A percentile compares a stretch with the other conserved stretches of the same genome.
Conservation (phyloP, 2,329 filamentous ascomycete species). For the Aureobasidium namibiae region DNA sequence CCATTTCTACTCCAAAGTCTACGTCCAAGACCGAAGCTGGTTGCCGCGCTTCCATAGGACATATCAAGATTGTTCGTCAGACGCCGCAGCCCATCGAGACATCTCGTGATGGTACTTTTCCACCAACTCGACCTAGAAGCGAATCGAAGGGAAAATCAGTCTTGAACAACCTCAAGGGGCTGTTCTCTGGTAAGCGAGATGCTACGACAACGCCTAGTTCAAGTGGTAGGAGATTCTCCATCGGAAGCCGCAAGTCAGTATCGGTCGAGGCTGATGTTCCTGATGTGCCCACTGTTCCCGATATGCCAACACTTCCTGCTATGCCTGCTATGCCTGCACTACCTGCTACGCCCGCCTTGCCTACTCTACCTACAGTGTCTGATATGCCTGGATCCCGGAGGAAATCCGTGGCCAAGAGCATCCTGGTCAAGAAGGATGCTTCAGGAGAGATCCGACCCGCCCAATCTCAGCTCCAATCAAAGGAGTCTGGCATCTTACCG, state of each 20-base stretch:
- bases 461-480: background rate
- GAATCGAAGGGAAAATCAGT: slow-evolving; percentile 23
- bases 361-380: background rate
- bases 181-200: slow-evolving; percentile 23
- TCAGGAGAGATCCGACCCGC: background rate
- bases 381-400: background rate
- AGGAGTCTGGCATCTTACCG: background rate
- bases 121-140: slow-evolving; percentile 15
- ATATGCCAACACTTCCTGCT: background rate
- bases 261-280: background rate
- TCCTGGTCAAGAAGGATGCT: background rate
- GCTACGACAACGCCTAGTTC: slow-evolving; percentile 10
- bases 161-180: slow-evolving; percentile 23
- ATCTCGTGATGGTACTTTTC: background rate
- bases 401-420: background rate
- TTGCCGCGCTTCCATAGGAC: background rate
- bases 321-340: background rate
- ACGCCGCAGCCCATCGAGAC: background rate
- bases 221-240: background rate
- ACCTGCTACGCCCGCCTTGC: background rate
- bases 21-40: background rate
- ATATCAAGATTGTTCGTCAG: background rate
- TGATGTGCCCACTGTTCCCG: background rate
- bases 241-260: background rate
- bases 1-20: background rate